phyloP scores from a whole-genome alignment of 2,329 filamentous ascomycete species.

The Ampelomyces quisqualis region DNA sequence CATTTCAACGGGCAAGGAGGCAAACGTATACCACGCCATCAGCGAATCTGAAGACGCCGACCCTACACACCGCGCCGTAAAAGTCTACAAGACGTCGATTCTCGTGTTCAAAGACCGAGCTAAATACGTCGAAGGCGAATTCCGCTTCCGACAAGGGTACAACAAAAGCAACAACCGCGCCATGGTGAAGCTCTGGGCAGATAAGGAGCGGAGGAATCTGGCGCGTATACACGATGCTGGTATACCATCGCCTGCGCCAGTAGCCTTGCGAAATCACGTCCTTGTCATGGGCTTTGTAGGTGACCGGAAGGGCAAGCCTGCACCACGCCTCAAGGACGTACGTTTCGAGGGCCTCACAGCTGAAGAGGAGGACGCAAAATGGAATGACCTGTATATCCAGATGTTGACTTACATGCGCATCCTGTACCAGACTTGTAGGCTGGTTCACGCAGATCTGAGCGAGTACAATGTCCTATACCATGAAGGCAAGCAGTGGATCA shows the following conservation, averaged over 20 bases:
- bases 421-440: constrained; percentile 86
- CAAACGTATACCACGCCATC: constrained; percentile 93
- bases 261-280: constrained; percentile 89
- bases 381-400: constrained; percentile 77
- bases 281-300: constrained; percentile 94
- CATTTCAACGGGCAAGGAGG: constrained; percentile 95
- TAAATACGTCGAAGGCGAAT: constrained; percentile 92
- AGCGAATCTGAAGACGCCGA: constrained; percentile 50
- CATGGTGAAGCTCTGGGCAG: constrained; percentile 98
- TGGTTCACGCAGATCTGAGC: constrained; percentile 94
- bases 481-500: constrained; percentile 79
- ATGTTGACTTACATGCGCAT: constrained; percentile 85
- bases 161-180: constrained; percentile 93
- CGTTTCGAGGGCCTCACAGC: constrained; percentile 65
- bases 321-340: constrained; percentile 86
- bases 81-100: constrained; percentile 98
- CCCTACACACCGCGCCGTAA: constrained; percentile 79
- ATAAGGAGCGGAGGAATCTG: constrained; percentile 96
- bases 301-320: constrained; percentile 81
- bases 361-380: constrained; percentile 62
- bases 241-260: constrained; percentile 86
- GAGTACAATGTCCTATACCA: constrained; percentile 98
- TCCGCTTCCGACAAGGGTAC: constrained; percentile 84
- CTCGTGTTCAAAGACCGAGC: constrained; percentile 97
- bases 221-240: constrained; percentile 78